phyloP scores from a whole-genome alignment of 805 yeast species.

The Nakazawaea ambrosiae region DNA sequence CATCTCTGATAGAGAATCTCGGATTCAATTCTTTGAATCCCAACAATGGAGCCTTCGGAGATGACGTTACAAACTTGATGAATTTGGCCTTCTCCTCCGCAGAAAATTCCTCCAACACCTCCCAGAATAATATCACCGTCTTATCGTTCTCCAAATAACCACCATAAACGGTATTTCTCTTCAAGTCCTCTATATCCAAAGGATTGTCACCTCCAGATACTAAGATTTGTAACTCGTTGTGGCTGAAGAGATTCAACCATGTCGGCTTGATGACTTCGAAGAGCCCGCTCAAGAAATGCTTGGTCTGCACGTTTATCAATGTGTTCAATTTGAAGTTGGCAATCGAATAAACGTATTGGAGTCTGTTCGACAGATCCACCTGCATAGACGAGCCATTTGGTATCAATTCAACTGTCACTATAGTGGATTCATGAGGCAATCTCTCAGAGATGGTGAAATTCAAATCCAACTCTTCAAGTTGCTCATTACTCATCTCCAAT shows the following conservation, averaged over 20 bases:
- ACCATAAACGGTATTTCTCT: slow-evolving; percentile 53
- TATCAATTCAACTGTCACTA: slow-evolving; percentile 47
- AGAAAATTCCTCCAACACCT: slow-evolving; percentile 61
- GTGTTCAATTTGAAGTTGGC: slow-evolving; percentile 75
- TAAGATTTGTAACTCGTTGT: slow-evolving; percentile 76
- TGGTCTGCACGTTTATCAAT: slow-evolving; percentile 50
- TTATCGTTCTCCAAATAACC: slow-evolving; percentile 48
- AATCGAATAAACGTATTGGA: slow-evolving; percentile 69
- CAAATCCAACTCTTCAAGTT: slow-evolving; percentile 52
- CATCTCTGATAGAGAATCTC: slow-evolving; percentile 68
- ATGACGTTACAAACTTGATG: slow-evolving; percentile 86
- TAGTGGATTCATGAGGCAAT: slow-evolving; percentile 14
- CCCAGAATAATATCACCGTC: slow-evolving; percentile 70
- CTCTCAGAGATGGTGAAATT: slow-evolving; percentile 58
- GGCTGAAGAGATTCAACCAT: slow-evolving; percentile 84
- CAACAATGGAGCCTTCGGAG: slow-evolving; percentile 82
- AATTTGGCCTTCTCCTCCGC: slow-evolving; percentile 57
- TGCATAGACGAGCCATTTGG: slow-evolving; percentile 48
- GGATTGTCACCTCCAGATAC: slow-evolving; percentile 72
- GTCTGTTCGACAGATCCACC: slow-evolving; percentile 55
- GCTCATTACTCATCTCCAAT: slow-evolving; percentile 44
- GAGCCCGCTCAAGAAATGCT: slow-evolving; percentile 63
- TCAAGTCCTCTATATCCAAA: slow-evolving; percentile 66
- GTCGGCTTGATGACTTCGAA: slow-evolving; percentile 56
- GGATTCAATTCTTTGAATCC: slow-evolving; percentile 79